Conservation (phyloP, 805 yeast genomes). For the Tetrapisispora fleetii region DNA sequence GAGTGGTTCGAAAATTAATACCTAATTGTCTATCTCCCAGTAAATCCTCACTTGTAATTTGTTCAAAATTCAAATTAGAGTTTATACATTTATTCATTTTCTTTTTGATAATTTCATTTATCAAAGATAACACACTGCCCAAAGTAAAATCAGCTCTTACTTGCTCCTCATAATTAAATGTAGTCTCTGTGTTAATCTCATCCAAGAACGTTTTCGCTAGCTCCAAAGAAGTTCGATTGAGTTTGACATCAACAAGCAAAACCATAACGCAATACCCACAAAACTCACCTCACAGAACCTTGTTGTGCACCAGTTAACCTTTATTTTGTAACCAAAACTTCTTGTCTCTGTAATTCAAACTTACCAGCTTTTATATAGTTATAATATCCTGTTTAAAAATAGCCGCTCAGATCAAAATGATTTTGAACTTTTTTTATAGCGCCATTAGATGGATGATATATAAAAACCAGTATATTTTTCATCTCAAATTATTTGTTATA, state of each 20-base stretch:
- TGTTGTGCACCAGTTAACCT: no score
- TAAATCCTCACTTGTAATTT: neutral
- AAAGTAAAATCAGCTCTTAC: neutral
- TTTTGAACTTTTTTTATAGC: no score
- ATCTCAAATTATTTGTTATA: no score
- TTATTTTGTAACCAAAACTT: no score
- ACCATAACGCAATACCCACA: conserved; percentile 5
- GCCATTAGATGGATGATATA: no score
- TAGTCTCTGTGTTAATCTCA: conserved; percentile 3
- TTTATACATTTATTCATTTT: neutral
- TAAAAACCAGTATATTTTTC: no score
- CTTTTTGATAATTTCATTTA: neutral
- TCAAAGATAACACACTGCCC: neutral
- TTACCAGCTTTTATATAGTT: no score
- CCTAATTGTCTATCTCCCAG: conserved; percentile 17
- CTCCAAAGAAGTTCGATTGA: conserved; percentile 9
- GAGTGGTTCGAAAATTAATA: conserved; percentile 12
- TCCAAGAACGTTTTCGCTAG: conserved; percentile 7
- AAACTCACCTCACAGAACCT: no score
- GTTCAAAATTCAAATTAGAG: neutral
- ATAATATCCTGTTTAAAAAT: no score
- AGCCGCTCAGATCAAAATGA: no score
- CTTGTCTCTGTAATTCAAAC: neutral
- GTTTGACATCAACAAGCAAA: conserved; percentile 12
- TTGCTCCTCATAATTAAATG: neutral